Percentiles rank a stretch among this genome's conserved stretches.
Evolutionary conservation across 2,329 filamentous ascomycete species (phyloP).

Genomic region (Ophiocordyceps polyrhachis-furcata): DNA sequence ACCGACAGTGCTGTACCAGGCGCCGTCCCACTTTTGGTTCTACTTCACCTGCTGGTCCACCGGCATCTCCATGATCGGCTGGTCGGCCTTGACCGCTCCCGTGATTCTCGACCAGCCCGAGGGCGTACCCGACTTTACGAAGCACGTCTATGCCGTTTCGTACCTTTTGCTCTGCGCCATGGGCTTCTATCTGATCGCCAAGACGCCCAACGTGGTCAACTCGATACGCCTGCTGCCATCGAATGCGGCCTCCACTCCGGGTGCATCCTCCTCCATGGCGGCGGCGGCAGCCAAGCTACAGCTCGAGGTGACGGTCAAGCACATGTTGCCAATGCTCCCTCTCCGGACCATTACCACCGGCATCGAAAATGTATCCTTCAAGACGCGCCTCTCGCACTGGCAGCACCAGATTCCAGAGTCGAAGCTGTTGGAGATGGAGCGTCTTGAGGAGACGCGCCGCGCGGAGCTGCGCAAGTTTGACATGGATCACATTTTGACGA

Average conservation of each 20-base stretch:
- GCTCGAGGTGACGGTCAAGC: slow-evolving; percentile 33
- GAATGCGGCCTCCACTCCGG: slow-evolving; percentile 1
- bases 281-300: slow-evolving; percentile 13
- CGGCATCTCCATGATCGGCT: slow-evolving; percentile 21
- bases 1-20: slow-evolving; percentile 43
- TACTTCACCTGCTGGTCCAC: slow-evolving; percentile 39
- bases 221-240: slow-evolving; percentile 33
- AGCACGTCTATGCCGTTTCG: slow-evolving; percentile 35
- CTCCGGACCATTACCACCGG: slow-evolving; percentile 21
- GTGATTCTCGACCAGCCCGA: slow-evolving; percentile 20
- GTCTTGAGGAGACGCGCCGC: slow-evolving; percentile 18
- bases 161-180: slow-evolving; percentile 40
- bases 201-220: slow-evolving; percentile 38
- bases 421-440: slow-evolving; percentile 11
- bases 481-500: slow-evolving; percentile 34
- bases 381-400: slow-evolving; percentile 19
- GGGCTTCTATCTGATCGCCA: slow-evolving; percentile 39
- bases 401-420: slow-evolving; percentile 18
- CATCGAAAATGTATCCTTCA: slow-evolving; percentile 15
- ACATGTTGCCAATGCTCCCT: slow-evolving; percentile 28
- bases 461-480: slow-evolving; percentile 28
- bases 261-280: not conserved
- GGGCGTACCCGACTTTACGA: slow-evolving; percentile 36
- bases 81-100: slow-evolving; percentile 17
- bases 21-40: slow-evolving; percentile 44